A percentile compares a stretch with the other conserved stretches of the same genome.
Evolutionary conservation across 1,284 basidiomycete genomes (phyloP).

Genomic region (Phylloporus sp.): DNA sequence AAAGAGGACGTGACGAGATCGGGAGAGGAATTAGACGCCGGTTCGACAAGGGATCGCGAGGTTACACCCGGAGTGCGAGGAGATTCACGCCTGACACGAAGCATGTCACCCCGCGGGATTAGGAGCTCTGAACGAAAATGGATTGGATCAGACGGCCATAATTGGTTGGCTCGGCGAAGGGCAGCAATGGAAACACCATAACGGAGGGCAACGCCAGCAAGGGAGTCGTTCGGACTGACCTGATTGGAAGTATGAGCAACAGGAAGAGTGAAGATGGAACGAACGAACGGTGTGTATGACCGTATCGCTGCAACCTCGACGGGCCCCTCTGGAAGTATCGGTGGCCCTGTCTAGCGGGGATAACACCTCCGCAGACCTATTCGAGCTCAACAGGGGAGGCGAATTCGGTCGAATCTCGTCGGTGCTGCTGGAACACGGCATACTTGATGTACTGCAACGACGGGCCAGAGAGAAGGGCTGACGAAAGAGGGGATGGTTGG

Average conservation of each 20-base stretch:
- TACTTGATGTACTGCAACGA: neutral
- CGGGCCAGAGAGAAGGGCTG: slow-evolving; percentile 14
- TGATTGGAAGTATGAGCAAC: slow-evolving; percentile 31
- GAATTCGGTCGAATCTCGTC: slow-evolving; percentile 10
- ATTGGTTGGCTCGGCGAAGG: slow-evolving; percentile 85
- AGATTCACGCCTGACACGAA: slow-evolving; percentile 6
- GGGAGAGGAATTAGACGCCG: slow-evolving; percentile 7
- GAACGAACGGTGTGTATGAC: slow-evolving; percentile 28
- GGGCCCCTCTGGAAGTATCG: neutral
- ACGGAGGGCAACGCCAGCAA: slow-evolving; percentile 84
- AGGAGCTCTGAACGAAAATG: slow-evolving; percentile 83
- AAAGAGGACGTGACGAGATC: slow-evolving; percentile 25
- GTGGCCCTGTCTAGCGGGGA: neutral
- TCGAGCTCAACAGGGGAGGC: slow-evolving; percentile 1
- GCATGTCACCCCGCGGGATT: slow-evolving; percentile 54
- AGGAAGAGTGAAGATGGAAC: neutral
- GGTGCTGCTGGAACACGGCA: neutral
- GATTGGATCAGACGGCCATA: slow-evolving; percentile 90
- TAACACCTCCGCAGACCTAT: too few relatives aligned
- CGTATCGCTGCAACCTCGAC: neutral
- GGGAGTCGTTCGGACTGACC: slow-evolving; percentile 76
- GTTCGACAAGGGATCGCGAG: neutral
- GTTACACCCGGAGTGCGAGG: neutral
- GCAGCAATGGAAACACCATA: slow-evolving; percentile 85
- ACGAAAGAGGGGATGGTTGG: slow-evolving; percentile 25